phyloP scores from a whole-genome alignment of 164 flowering plant species.

The Magnolia changhungtana region DNA sequence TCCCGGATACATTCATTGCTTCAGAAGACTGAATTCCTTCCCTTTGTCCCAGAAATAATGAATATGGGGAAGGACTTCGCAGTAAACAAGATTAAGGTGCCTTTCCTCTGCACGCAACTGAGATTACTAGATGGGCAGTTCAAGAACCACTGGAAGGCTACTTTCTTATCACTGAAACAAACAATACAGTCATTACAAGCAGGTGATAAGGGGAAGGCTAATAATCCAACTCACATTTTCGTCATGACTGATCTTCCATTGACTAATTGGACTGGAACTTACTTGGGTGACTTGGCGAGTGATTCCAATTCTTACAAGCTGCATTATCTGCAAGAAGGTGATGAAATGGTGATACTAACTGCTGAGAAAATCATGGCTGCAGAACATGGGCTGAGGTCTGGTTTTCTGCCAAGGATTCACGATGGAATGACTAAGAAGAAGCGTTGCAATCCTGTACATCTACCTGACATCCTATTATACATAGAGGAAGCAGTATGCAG shows the following conservation, averaged over 20 bases:
- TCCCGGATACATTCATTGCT: conserved; percentile 51
- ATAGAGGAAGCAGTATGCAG: conserved; percentile 81
- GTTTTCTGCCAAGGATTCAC: conserved; percentile 19
- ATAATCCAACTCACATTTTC: conserved; percentile 59
- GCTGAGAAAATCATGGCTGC: conserved; percentile 45
- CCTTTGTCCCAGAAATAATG: conserved; percentile 69
- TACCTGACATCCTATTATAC: conserved; percentile 67
- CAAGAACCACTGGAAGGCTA: conserved; percentile 84
- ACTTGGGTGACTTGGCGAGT: conserved; percentile 66
- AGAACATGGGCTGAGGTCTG: conserved; percentile 35
- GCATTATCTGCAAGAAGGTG: conserved; percentile 44
- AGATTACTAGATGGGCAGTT: conserved; percentile 96
- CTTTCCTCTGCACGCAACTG: conserved; percentile 89
- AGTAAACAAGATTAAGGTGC: conserved; percentile 47
- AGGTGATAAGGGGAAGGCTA: conserved; percentile 19
- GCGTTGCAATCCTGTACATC: conserved; percentile 25
- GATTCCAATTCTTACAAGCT: conserved; percentile 48
- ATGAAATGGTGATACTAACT: conserved; percentile 49
- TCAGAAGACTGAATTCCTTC: conserved; percentile 57
- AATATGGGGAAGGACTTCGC: conserved; percentile 64
- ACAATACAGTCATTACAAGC: conserved; percentile 43
- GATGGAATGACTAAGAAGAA: conserved; percentile 14
- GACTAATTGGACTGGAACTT: conserved; percentile 74
- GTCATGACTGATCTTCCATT: conserved; percentile 96
- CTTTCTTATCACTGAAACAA: conserved; percentile 56